Evolutionary conservation across 768 basidiomycete genomes (phyloP).

Genomic region (Mycena galericulata): DNA sequence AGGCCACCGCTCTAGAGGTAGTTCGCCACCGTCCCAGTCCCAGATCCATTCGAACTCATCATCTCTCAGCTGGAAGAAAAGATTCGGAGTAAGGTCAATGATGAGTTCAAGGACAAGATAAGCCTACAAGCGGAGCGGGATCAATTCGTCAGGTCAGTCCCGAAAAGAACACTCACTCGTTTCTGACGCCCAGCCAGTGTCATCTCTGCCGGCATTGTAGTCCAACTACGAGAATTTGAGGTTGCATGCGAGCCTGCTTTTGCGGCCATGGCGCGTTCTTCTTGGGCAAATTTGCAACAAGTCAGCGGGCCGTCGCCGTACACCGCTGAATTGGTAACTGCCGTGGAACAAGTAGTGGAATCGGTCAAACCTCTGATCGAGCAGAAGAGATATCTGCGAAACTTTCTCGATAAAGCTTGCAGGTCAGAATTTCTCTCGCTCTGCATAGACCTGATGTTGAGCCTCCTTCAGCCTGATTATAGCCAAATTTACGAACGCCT

Average conservation of each 20-base stretch:
- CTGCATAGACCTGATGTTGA: constrained; percentile 2
- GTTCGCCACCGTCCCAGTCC: constrained; percentile 22
- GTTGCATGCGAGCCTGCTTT: constrained; percentile 84
- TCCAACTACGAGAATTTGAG: constrained; percentile 89
- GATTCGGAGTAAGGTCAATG: constrained; percentile 83
- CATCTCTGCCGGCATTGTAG: constrained; percentile 84
- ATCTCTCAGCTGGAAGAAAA: constrained; percentile 87
- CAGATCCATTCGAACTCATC: not conserved
- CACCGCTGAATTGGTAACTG: constrained; percentile 78
- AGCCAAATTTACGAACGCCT: constrained; percentile 87
- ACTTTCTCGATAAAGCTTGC: constrained; percentile 93
- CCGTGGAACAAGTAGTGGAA: constrained; percentile 82
- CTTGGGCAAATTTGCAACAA: constrained; percentile 83
- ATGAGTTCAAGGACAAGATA: constrained; percentile 82
- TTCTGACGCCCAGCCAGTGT: constrained; percentile 60
- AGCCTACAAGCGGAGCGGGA: constrained; percentile 90
- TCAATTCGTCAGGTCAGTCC: constrained; percentile 83
- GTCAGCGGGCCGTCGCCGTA: constrained; percentile 92
- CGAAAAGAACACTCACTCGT: constrained; percentile 1
- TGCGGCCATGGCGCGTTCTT: constrained; percentile 77
- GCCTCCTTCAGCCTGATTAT: constrained; percentile 73
- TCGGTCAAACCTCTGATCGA: constrained; percentile 85
- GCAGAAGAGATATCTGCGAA: constrained; percentile 94
- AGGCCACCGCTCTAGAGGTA: constrained; percentile 90
- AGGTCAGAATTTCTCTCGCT: constrained; percentile 60